phyloP scores from a whole-genome alignment of 208 protist species.

The Novymonas esmeraldas region DNA sequence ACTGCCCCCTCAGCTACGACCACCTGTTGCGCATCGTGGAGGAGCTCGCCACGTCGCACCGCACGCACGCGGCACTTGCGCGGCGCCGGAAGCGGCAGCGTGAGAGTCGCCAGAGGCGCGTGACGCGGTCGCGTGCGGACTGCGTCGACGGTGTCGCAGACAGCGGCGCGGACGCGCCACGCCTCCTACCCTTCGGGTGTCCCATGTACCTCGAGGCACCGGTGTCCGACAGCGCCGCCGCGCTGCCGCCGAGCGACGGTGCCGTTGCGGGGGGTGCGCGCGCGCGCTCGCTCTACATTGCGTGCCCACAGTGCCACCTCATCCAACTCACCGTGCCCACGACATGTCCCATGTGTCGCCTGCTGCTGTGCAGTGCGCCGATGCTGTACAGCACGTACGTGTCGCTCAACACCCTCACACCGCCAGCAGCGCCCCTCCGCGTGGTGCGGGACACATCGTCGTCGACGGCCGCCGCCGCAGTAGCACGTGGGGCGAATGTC shows the following conservation, averaged over 20 bases:
- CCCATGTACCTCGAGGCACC: slow-evolving; percentile 45
- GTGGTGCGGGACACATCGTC: not conserved
- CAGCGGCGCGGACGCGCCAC: slow-evolving; percentile 5
- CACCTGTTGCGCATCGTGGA: slow-evolving; percentile 66
- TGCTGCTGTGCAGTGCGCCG: slow-evolving; percentile 74
- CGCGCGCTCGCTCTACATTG: slow-evolving; percentile 36
- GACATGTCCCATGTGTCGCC: slow-evolving; percentile 74
- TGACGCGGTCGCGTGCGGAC: slow-evolving; percentile 12
- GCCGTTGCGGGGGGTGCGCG: not conserved
- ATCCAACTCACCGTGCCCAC: slow-evolving; percentile 72
- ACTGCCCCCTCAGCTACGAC: slow-evolving; percentile 82
- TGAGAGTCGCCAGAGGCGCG: not conserved
- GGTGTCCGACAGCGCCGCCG: not conserved
- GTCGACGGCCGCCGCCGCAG: not conserved
- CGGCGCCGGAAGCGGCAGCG: slow-evolving; percentile 5
- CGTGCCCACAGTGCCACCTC: slow-evolving; percentile 80
- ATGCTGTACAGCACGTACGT: slow-evolving; percentile 71
- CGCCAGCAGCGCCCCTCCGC: slow-evolving; percentile 26
- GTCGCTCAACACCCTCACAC: slow-evolving; percentile 61
- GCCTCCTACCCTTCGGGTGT: slow-evolving; percentile 72
- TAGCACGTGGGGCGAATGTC: not conserved
- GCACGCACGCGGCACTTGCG: slow-evolving; percentile 8
- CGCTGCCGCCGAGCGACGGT: slow-evolving; percentile 3
- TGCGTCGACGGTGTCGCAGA: not conserved
- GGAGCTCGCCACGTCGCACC: slow-evolving; percentile 37